Conservation (phyloP, 768 basidiomycete genomes). For the Pleurotus tuoliensis region DNA sequence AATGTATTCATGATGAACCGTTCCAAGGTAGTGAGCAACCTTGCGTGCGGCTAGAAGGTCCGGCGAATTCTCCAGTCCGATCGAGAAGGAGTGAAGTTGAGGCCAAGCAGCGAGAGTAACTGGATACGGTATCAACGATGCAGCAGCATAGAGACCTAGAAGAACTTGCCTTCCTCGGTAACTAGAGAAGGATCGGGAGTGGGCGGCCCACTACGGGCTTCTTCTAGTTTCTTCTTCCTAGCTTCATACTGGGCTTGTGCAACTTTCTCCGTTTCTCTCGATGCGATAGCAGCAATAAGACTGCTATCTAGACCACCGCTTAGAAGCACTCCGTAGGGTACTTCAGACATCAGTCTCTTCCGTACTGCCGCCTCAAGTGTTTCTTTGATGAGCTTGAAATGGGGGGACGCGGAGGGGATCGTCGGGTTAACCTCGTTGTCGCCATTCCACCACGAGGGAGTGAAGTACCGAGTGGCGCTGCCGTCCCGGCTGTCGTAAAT, state of each 20-base stretch:
- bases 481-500: slow-evolving; percentile 85
- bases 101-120: slow-evolving; percentile 88
- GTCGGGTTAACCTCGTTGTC: slow-evolving; percentile 60
- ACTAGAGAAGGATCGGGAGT: slow-evolving; percentile 38
- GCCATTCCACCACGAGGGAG: slow-evolving; percentile 87
- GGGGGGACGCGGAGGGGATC: slow-evolving; percentile 56
- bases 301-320: slow-evolving; percentile 95
- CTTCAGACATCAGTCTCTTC: slow-evolving; percentile 97
- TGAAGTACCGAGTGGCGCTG: slow-evolving; percentile 79
- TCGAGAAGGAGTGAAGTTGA: slow-evolving; percentile 94
- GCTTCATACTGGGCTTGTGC: slow-evolving; percentile 72
- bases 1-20: slow-evolving; percentile 94
- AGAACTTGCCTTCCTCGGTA: slow-evolving; percentile 49
- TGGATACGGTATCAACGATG: slow-evolving; percentile 21
- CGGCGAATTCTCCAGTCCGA: slow-evolving; percentile 92
- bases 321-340: slow-evolving; percentile 94
- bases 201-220: slow-evolving; percentile 50
- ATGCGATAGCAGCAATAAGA: slow-evolving; percentile 92
- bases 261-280: slow-evolving; percentile 91
- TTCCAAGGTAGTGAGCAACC: slow-evolving; percentile 90
- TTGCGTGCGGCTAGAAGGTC: slow-evolving; percentile 93
- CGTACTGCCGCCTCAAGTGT: slow-evolving; percentile 87
- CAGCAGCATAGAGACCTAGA: background rate
- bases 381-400: slow-evolving; percentile 71
- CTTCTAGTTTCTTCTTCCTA: slow-evolving; percentile 57